Percentiles rank a stretch among this genome's conserved stretches.
Evolutionary conservation across 2,329 filamentous ascomycete species (phyloP).

Genomic region (Corinectria fuckeliana): DNA sequence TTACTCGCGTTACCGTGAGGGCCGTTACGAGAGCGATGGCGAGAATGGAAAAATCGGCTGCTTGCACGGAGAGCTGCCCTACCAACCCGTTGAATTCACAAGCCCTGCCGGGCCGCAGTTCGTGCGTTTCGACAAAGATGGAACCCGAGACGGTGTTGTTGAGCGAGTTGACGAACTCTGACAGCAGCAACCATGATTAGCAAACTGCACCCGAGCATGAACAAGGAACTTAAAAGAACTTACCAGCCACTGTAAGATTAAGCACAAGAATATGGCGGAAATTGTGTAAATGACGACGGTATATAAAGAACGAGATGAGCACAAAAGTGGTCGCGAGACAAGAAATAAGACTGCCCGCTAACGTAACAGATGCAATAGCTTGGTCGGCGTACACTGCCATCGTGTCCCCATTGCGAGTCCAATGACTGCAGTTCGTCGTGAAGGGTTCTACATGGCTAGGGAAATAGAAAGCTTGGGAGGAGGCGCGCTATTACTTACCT

Average conservation of each 20-base stretch:
- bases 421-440: neutral
- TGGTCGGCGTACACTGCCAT: neutral
- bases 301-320: conserved; percentile 31
- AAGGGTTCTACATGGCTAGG: neutral
- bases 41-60: conserved; percentile 35
- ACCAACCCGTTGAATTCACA: conserved; percentile 30
- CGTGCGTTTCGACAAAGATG: conserved; percentile 19
- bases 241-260: conserved; percentile 34
- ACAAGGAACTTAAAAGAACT: conserved; percentile 5
- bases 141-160: conserved; percentile 34
- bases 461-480: neutral
- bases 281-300: conserved; percentile 27
- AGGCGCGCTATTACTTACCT: neutral
- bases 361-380: conserved; percentile 30
- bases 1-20: conserved; percentile 28
- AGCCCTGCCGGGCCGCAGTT: conserved; percentile 19
- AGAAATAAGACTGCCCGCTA: conserved; percentile 32
- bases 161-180: conserved; percentile 34
- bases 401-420: neutral
- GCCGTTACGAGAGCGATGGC: conserved; percentile 35
- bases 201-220: neutral
- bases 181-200: neutral
- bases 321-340: conserved; percentile 31
- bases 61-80: conserved; percentile 33
- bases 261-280: conserved; percentile 35